Percentiles rank a stretch among this genome's conserved stretches.
Conservation (phyloP, 2,329 filamentous ascomycete genomes). For the Fusarium sp. region DNA sequence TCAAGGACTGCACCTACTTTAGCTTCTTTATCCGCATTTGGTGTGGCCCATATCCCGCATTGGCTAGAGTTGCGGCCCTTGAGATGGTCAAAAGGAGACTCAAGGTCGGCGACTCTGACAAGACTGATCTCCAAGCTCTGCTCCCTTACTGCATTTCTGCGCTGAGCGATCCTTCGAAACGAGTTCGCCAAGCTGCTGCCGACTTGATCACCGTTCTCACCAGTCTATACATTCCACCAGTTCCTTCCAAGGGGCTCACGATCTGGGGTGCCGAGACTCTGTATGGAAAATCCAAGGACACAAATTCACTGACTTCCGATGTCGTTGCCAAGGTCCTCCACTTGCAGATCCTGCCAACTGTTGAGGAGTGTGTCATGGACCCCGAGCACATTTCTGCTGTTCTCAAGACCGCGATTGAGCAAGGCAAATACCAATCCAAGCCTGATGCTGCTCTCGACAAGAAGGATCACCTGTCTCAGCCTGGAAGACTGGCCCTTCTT, state of each 20-base stretch:
- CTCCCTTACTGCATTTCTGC: slow-evolving; percentile 85
- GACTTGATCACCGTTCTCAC: slow-evolving; percentile 72
- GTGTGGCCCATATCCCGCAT: slow-evolving; percentile 76
- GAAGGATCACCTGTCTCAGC: slow-evolving; percentile 68
- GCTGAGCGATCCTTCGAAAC: slow-evolving; percentile 79
- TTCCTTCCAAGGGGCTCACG: slow-evolving; percentile 54
- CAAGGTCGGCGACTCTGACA: slow-evolving; percentile 60
- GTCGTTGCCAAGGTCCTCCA: slow-evolving; percentile 72
- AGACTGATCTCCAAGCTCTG: slow-evolving; percentile 79
- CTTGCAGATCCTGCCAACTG: slow-evolving; percentile 75
- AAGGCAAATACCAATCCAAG: slow-evolving; percentile 53
- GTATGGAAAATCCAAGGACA: slow-evolving; percentile 68
- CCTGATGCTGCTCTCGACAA: slow-evolving; percentile 59
- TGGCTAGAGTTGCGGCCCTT: slow-evolving; percentile 77
- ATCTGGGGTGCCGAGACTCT: slow-evolving; percentile 73
- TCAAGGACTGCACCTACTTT: slow-evolving; percentile 74
- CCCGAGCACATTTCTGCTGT: slow-evolving; percentile 75
- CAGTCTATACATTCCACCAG: slow-evolving; percentile 56
- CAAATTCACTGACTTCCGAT: slow-evolving; percentile 70
- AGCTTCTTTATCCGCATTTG: slow-evolving; percentile 83
- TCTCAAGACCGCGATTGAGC: slow-evolving; percentile 59
- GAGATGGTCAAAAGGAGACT: slow-evolving; percentile 71
- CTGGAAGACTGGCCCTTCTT: slow-evolving; percentile 73
- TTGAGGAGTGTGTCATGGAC: slow-evolving; percentile 91
- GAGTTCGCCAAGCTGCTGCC: slow-evolving; percentile 81